Percentiles rank a stretch among this genome's conserved stretches.
Evolutionary conservation across 306 rosid species (phyloP).

Genomic region (Biancaea sappan): DNA sequence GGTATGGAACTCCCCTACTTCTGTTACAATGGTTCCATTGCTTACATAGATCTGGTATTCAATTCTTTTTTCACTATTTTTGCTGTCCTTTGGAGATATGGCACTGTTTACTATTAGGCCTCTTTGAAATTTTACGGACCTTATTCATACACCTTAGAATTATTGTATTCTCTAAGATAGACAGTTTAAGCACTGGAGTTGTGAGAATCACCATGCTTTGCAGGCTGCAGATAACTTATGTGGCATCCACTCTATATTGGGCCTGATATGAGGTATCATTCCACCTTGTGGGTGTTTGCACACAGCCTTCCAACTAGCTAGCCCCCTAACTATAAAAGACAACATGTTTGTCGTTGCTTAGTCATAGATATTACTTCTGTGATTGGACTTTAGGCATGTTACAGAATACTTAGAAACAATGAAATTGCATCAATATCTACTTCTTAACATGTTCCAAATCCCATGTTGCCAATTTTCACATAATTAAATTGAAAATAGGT

Average conservation of each 20-base stretch:
- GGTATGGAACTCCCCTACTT: constrained; percentile 49
- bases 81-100: constrained; percentile 26
- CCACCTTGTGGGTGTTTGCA: constrained; percentile 35
- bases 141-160: constrained; percentile 24
- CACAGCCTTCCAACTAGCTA: constrained; percentile 33
- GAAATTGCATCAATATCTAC: constrained; percentile 18
- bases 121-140: constrained; percentile 24
- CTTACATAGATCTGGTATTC: constrained; percentile 22
- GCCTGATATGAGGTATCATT: constrained; percentile 39
- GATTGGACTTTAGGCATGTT: constrained; percentile 20
- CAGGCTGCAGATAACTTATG: constrained; percentile 43
- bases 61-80: constrained; percentile 1
- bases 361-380: constrained; percentile 30
- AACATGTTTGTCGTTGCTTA: neutral
- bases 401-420: constrained; percentile 2
- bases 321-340: constrained; percentile 19
- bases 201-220: constrained; percentile 35
- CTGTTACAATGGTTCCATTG: neutral
- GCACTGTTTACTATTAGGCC: constrained; percentile 16
- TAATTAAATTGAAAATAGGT: neutral
- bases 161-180: constrained; percentile 20
- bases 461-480: neutral
- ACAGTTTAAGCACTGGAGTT: constrained; percentile 29
- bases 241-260: constrained; percentile 44
- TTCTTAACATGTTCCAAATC: constrained; percentile 16